A percentile compares a stretch with the other conserved stretches of the same genome.
phyloP scores from a whole-genome alignment of 2,329 filamentous ascomycete genomes.

The Aspergillus sergii region DNA sequence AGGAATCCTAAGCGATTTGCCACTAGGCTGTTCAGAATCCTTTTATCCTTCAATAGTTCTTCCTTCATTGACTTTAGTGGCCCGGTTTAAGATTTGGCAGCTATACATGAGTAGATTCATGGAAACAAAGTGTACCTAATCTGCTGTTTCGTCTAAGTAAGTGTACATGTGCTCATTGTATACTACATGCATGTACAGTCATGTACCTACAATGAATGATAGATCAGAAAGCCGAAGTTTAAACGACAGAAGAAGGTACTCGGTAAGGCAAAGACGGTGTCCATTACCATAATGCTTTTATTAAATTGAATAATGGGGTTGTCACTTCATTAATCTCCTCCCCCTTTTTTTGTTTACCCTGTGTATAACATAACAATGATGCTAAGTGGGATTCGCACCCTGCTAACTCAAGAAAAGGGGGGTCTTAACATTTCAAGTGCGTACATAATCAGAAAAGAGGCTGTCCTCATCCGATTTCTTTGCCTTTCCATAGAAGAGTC shows the following conservation, averaged over 20 bases:
- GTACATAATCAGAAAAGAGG: no score
- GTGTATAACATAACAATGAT: not conserved
- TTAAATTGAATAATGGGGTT: not conserved
- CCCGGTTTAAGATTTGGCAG: not conserved
- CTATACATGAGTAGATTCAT: not conserved
- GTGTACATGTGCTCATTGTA: not conserved
- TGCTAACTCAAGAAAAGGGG: not conserved
- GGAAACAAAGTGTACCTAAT: not conserved
- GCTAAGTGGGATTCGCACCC: not conserved
- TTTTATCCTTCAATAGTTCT: constrained; percentile 1
- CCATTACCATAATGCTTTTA: not conserved
- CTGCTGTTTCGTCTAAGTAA: not conserved
- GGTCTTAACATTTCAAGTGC: not conserved
- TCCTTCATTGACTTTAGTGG: not conserved
- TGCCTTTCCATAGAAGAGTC: not conserved
- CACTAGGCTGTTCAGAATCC: not conserved
- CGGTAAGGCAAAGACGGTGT: not conserved
- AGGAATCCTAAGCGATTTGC: constrained; percentile 2
- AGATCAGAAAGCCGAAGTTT: constrained; percentile 1
- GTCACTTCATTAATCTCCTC: not conserved
- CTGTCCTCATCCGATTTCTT: not conserved
- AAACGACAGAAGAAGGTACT: not conserved
- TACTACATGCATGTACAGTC: not conserved
- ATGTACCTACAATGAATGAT: constrained; percentile 7
- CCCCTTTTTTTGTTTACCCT: not conserved